Percentiles rank a stretch among this genome's conserved stretches.
These are phyloP conservation scores for Dendrothele bispora DNA, from an alignment of 768 basidiomycete species.

Conservation along the genomic window DNA sequence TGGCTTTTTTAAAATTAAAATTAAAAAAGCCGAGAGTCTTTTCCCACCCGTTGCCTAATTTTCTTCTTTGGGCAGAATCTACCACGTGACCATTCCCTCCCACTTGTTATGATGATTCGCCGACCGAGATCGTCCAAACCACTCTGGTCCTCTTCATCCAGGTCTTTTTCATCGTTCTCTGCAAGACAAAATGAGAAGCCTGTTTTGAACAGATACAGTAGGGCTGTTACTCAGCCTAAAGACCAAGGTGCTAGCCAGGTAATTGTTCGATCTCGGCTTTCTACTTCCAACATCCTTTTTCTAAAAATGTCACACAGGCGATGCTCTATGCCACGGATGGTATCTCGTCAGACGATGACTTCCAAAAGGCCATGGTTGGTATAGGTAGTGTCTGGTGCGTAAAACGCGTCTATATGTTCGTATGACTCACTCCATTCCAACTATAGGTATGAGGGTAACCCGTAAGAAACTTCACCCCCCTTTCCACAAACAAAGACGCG, in stretches of 20 bases:
- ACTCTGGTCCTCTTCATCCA: constrained; percentile 21
- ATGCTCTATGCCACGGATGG: constrained; percentile 99
- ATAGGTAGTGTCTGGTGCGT: constrained; percentile 94
- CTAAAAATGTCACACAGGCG: constrained; percentile 51
- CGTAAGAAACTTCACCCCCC: constrained; percentile 52
- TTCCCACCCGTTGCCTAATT: no score
- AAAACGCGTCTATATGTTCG: constrained; percentile 8
- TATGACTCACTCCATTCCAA: constrained; percentile 14
- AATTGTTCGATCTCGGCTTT: constrained; percentile 4
- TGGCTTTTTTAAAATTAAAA: no score
- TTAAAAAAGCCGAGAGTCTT: no score
- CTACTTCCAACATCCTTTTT: neutral
- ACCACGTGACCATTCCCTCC: no score
- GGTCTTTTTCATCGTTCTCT: constrained; percentile 36
- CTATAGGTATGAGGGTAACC: constrained; percentile 97
- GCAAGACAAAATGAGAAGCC: constrained; percentile 39
- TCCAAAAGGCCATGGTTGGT: constrained; percentile 96
- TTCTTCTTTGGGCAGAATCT: no score
- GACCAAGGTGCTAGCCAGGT: constrained; percentile 95
- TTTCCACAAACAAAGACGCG: neutral
- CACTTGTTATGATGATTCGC: constrained; percentile 2
- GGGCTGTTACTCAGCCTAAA: constrained; percentile 86
- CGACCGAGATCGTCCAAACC: constrained; percentile 7
- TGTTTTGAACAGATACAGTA: constrained; percentile 71
- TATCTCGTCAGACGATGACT: constrained; percentile 75